phyloP scores from a whole-genome alignment of 257 asterid species.

The Plantago ovata region DNA sequence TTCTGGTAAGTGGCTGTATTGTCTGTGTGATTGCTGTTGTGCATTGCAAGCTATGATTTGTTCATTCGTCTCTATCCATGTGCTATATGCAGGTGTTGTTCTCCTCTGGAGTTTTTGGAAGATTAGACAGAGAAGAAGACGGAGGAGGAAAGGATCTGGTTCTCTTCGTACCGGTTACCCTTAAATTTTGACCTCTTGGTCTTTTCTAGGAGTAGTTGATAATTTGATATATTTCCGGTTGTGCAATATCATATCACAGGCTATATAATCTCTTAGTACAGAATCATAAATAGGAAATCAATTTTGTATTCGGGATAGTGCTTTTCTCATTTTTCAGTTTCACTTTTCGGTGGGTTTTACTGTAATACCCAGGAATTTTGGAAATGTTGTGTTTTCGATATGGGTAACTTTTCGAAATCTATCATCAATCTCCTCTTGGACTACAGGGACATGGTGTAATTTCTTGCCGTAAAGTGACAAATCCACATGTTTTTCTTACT shows the following conservation, averaged over 20 bases:
- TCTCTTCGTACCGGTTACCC: conserved; percentile 51
- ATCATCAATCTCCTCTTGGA: too few relatives aligned
- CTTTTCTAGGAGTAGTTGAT: conserved; percentile 6
- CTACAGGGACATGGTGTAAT: too few relatives aligned
- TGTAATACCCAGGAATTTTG: not conserved
- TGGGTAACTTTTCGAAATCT: not conserved
- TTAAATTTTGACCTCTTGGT: conserved; percentile 19
- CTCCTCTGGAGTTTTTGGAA: conserved; percentile 70
- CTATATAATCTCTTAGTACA: not conserved
- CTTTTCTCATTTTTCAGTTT: not conserved
- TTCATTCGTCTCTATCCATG: not conserved
- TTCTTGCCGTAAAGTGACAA: too few relatives aligned
- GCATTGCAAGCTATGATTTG: not conserved
- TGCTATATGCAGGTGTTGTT: conserved; percentile 50
- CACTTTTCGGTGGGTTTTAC: not conserved
- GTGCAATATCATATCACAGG: conserved; percentile 8
- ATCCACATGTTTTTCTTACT: too few relatives aligned
- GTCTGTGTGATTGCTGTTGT: not conserved
- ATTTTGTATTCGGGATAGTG: conserved; percentile 7
- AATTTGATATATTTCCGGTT: not conserved
- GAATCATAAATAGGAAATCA: conserved; percentile 7
- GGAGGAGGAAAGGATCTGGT: conserved; percentile 70
- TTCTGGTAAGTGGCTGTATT: conserved; percentile 48
- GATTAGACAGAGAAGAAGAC: conserved; percentile 72
- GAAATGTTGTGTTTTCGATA: not conserved